phyloP scores from a whole-genome alignment of 148 eudicot species.

The Drosera capensis region DNA sequence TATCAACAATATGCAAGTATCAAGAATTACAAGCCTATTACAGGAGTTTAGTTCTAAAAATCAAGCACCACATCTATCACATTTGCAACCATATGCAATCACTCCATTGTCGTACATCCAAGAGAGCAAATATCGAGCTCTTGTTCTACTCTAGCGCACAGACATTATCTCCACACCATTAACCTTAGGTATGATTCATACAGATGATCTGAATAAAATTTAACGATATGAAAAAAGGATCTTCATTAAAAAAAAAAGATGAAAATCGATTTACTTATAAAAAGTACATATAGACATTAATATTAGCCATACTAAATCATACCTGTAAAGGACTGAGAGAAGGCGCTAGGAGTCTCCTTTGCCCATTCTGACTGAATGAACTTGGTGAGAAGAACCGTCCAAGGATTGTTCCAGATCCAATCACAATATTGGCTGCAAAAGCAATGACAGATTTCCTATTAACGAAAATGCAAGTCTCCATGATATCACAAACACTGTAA shows the following conservation, averaged over 20 bases:
- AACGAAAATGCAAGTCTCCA: neutral
- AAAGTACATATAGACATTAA: neutral
- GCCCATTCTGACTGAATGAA: slow-evolving; percentile 24
- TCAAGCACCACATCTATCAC: no score
- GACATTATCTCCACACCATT: no score
- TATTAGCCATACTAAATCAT: slow-evolving; percentile 3
- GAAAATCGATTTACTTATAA: neutral
- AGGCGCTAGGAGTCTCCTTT: slow-evolving; percentile 27
- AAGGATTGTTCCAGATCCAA: slow-evolving; percentile 64
- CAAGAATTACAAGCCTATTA: no score
- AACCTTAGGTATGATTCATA: no score
- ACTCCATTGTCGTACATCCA: no score
- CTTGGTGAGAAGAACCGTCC: slow-evolving; percentile 44
- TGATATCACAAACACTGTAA: neutral
- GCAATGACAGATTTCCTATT: slow-evolving; percentile 1
- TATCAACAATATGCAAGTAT: no score
- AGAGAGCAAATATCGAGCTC: no score
- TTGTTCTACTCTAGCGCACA: no score
- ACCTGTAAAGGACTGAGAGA: slow-evolving; percentile 87
- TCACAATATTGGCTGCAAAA: slow-evolving; percentile 61
- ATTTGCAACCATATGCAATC: no score
- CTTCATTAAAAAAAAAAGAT: neutral
- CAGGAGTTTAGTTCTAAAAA: no score
- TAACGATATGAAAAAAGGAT: no score
- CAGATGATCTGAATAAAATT: no score